Percentiles rank a stretch among this genome's conserved stretches.
These are phyloP conservation scores for Saturnispora gosingensis DNA, from an alignment of 805 yeast genomes.

Conservation along the genomic window DNA sequence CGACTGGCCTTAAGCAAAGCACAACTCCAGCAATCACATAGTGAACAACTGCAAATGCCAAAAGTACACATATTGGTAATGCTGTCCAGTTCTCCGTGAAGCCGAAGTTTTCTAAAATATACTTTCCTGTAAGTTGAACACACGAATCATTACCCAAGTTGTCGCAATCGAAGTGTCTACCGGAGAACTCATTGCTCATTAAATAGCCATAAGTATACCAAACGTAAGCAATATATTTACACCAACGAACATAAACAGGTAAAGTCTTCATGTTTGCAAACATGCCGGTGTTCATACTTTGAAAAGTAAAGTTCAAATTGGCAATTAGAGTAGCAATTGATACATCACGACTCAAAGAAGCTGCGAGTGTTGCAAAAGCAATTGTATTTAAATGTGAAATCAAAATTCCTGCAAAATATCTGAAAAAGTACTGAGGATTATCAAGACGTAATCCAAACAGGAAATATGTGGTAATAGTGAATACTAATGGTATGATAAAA, in stretches of 20 bases:
- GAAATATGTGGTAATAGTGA: slow-evolving; percentile 56
- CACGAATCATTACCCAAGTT: slow-evolving; percentile 32
- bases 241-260: slow-evolving; percentile 86
- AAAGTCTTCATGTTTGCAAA: slow-evolving; percentile 62
- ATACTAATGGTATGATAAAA: slow-evolving; percentile 49
- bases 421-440: slow-evolving; percentile 42
- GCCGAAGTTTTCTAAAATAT: slow-evolving; percentile 48
- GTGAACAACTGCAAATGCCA: slow-evolving; percentile 52
- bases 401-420: slow-evolving; percentile 51
- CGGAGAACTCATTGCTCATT: slow-evolving; percentile 55
- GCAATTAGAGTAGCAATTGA: slow-evolving; percentile 52
- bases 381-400: slow-evolving; percentile 48
- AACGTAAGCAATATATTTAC: slow-evolving; percentile 62
- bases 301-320: slow-evolving; percentile 58
- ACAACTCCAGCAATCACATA: slow-evolving; percentile 39
- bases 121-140: slow-evolving; percentile 43
- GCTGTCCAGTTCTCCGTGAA: slow-evolving; percentile 55
- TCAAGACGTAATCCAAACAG: slow-evolving; percentile 62
- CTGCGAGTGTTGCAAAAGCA: slow-evolving; percentile 42
- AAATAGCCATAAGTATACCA: slow-evolving; percentile 75
- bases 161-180: slow-evolving; percentile 49
- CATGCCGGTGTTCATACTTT: slow-evolving; percentile 73
- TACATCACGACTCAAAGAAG: slow-evolving; percentile 52
- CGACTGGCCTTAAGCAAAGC: slow-evolving; percentile 40
- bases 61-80: slow-evolving; percentile 50